These are phyloP conservation scores for Vishniacozyma victoriae DNA, from an alignment of 768 basidiomycete species.

Conservation along the genomic window DNA sequence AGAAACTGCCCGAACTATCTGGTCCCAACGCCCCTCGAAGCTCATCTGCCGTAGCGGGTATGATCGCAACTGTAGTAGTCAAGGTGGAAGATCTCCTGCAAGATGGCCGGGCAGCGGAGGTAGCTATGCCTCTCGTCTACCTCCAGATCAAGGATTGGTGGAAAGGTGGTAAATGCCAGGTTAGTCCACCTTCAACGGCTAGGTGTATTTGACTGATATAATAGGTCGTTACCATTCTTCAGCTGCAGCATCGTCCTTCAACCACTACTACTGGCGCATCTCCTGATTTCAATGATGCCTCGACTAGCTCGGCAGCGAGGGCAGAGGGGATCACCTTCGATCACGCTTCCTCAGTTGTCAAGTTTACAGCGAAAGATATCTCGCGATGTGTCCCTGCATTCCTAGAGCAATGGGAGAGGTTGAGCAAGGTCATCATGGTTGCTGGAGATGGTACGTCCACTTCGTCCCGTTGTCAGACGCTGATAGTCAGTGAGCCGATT, in stretches of 20 bases:
- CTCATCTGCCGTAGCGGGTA: slow-evolving; percentile 48
- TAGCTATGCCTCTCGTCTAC: slow-evolving; percentile 85
- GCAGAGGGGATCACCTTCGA: slow-evolving; percentile 83
- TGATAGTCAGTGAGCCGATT: slow-evolving; percentile 66
- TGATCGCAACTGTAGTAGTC: slow-evolving; percentile 77
- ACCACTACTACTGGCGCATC: slow-evolving; percentile 10
- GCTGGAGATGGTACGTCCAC: slow-evolving; percentile 67
- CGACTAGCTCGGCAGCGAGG: slow-evolving; percentile 53
- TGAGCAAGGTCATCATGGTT: slow-evolving; percentile 89
- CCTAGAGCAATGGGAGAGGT: slow-evolving; percentile 83
- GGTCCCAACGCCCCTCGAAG: slow-evolving; percentile 43
- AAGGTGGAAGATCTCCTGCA: slow-evolving; percentile 73
- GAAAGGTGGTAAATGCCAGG: slow-evolving; percentile 68
- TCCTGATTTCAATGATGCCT: slow-evolving; percentile 50
- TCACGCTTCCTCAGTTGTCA: slow-evolving; percentile 77
- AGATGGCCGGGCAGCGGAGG: slow-evolving; percentile 78
- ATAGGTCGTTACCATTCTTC: slow-evolving; percentile 83
- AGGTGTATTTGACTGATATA: background rate
- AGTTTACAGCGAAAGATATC: slow-evolving; percentile 78
- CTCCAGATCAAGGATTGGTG: slow-evolving; percentile 89
- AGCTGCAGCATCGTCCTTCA: slow-evolving; percentile 51
- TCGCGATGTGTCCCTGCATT: slow-evolving; percentile 85
- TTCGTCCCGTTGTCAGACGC: background rate
- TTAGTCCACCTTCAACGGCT: slow-evolving; percentile 7
- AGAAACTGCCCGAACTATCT: slow-evolving; percentile 58